These are phyloP conservation scores for Hepatocystis sp. DNA, from an alignment of 169 alveolate genomes.

Conservation along the genomic window DNA sequence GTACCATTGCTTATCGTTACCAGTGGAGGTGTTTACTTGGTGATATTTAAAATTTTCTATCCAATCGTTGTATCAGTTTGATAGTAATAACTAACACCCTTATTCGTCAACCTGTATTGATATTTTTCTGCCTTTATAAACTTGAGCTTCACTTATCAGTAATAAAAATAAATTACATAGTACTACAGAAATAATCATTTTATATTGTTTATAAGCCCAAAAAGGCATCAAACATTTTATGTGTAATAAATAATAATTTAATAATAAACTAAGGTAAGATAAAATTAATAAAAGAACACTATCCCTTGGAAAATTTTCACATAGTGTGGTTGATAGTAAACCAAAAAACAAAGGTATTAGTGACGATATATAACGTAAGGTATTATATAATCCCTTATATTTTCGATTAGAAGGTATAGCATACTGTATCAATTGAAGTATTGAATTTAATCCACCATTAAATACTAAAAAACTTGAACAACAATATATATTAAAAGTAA, in stretches of 20 bases:
- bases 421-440: constrained; percentile 67
- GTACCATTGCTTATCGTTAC: too few relatives aligned
- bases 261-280: constrained; percentile 36
- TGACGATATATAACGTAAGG: constrained; percentile 64
- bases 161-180: constrained; percentile 30
- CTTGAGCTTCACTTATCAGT: constrained; percentile 72
- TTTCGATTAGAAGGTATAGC: constrained; percentile 64
- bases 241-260: constrained; percentile 72
- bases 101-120: constrained; percentile 39
- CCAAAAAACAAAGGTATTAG: constrained; percentile 71
- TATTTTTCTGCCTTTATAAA: constrained; percentile 44
- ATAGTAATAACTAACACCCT: too few relatives aligned
- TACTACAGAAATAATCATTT: constrained; percentile 10
- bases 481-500: constrained; percentile 49
- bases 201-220: constrained; percentile 48
- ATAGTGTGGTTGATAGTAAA: constrained; percentile 35
- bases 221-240: constrained; percentile 59
- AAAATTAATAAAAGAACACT: constrained; percentile 51
- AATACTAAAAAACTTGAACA: constrained; percentile 64
- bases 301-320: constrained; percentile 74
- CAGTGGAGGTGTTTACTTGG: too few relatives aligned
- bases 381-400: constrained; percentile 67
- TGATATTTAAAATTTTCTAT: too few relatives aligned
- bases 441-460: constrained; percentile 68
- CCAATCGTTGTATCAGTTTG: too few relatives aligned